Evolutionary conservation across 1,284 basidiomycete genomes (phyloP), one percentile per base, ranked within the genome.

Genomic region (Rhodotorula sp.): DNA sequence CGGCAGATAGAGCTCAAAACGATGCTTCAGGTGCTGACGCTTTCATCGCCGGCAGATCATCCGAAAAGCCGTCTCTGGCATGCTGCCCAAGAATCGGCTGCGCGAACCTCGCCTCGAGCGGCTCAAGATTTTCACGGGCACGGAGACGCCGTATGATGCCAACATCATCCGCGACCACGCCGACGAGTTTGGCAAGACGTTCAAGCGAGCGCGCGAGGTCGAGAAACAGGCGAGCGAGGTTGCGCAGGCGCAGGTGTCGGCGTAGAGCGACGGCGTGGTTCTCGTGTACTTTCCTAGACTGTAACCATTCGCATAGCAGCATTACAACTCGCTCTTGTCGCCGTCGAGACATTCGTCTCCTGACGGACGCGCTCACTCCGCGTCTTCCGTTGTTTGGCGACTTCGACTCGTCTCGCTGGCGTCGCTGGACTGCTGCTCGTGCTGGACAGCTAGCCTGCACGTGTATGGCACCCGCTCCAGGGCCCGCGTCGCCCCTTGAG

Each of bases 51-150:
- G 44, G n/a, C 77, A 96, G 94, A 92, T 96, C 76, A 91, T 97
- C 69, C 88, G 91, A n/a, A 87, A 92, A 75, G 94, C 94, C 13
- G 94, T 97, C 7, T 91, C 93, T 15, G 91, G 94, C 71, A 97
- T 97, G 94, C 83, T 97, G 69, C 94, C 94, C 40, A 97, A 97
- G 82, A 97, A 97, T 84, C 93, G 89, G 73, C 86, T 94, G 71
- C 87, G 94, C 37, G 90, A 94, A 66, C 85, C 89, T 61, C 85
- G 94, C 58, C 81, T 97, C 52, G 91, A 90, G 71, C 84, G 94
- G 63, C 83, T 97, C 59, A 88, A 90, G 73, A 89, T 97, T 75
- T 96, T 93, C 78, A 86, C 89, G 24, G 82, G 87, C 26, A 64
- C 68, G 48, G 70, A 73, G 34, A 76, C 80, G 65, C 79, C 81